Evolutionary conservation across 805 yeast genomes (phyloP).

Genomic region (Wickerhamiella australiensis): DNA sequence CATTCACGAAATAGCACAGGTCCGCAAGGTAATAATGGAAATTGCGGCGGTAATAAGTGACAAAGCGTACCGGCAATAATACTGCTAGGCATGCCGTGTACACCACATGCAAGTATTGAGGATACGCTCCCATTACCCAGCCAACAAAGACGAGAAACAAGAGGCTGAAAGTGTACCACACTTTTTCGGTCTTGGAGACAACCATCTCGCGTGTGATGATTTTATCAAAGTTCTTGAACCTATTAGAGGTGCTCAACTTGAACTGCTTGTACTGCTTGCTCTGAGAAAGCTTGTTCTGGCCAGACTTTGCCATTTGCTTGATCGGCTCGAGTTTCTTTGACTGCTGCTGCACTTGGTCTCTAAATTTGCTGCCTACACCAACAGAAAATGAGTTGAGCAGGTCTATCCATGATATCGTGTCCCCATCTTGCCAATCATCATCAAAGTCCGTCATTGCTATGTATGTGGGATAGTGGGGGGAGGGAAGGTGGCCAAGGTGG

Average conservation of each 20-base stretch:
- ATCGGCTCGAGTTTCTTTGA: slow-evolving; percentile 10
- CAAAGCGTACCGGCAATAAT: slow-evolving; percentile 73
- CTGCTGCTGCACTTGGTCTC: slow-evolving; percentile 15
- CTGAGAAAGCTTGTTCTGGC: slow-evolving; percentile 8
- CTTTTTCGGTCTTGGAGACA: slow-evolving; percentile 49
- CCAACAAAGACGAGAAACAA: slow-evolving; percentile 61
- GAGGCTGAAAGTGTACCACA: slow-evolving; percentile 65
- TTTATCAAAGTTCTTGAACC: slow-evolving; percentile 26
- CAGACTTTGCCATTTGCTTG: slow-evolving; percentile 10
- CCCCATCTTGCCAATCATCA: slow-evolving; percentile 12
- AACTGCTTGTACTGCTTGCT: slow-evolving; percentile 25
- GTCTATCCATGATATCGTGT: slow-evolving; percentile 26
- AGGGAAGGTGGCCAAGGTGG: background rate
- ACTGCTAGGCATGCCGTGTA: slow-evolving; percentile 51
- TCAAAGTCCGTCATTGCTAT: slow-evolving; percentile 1
- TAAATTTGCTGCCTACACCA: slow-evolving; percentile 23
- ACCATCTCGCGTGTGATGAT: slow-evolving; percentile 16
- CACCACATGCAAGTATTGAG: slow-evolving; percentile 61
- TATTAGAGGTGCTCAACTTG: slow-evolving; percentile 20
- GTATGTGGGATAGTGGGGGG: background rate
- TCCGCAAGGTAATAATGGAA: slow-evolving; percentile 86
- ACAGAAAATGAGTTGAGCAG: slow-evolving; percentile 27
- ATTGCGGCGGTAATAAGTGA: slow-evolving; percentile 66
- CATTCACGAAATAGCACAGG: slow-evolving; percentile 81
- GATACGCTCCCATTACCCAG: slow-evolving; percentile 61